Percentiles rank a stretch among this genome's conserved stretches.
Conservation (phyloP, 352 stramenopile species). For the Phytophthora aleatoria region DNA sequence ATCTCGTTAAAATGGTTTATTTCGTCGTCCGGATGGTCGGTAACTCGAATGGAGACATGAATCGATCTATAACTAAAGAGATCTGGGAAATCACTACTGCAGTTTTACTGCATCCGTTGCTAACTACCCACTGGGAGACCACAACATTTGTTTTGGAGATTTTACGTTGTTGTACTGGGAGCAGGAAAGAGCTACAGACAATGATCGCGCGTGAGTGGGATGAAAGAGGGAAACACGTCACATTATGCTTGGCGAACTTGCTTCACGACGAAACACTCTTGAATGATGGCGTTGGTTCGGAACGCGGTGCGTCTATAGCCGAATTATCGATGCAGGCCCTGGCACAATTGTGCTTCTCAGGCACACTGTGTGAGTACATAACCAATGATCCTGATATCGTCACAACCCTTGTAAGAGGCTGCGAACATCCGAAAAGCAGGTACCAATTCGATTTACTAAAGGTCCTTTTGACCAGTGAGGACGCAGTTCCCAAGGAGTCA, state of each 20-base stretch:
- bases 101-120: constrained; percentile 2
- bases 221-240: constrained; percentile 4
- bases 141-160: constrained; percentile 6
- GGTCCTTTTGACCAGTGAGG: background rate
- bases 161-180: background rate
- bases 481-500: background rate
- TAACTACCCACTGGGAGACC: background rate
- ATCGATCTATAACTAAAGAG: background rate
- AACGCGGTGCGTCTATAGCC: background rate
- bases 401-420: background rate
- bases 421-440: background rate
- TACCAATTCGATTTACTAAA: constrained; percentile 10
- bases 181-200: background rate
- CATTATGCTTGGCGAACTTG: constrained; percentile 12
- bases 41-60: background rate
- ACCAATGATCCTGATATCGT: constrained; percentile 8
- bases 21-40: constrained; percentile 10
- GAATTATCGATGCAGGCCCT: constrained; percentile 6
- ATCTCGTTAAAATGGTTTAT: constrained; percentile 5
- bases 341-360: background rate
- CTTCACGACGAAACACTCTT: background rate
- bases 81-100: constrained; percentile 11
- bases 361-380: constrained; percentile 6
- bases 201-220: constrained; percentile 9
- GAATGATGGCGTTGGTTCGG: background rate